A percentile compares a stretch with the other conserved stretches of the same genome.
Evolutionary conservation across 257 asterid genomes (phyloP).

Genomic region (Plectranthus barbatus): DNA sequence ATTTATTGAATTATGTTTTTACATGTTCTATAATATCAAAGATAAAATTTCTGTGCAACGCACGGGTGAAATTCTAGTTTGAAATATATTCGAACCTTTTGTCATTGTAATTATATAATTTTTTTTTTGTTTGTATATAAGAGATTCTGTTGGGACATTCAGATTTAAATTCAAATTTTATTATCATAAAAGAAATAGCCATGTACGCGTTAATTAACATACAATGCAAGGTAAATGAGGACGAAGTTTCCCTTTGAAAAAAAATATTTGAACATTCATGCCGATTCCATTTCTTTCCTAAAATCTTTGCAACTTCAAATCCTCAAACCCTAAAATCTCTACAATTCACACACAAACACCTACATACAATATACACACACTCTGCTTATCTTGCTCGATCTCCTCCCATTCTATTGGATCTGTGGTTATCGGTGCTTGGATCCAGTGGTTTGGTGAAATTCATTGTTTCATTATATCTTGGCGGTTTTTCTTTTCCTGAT

Average conservation of each 20-base stretch:
- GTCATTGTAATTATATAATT: too few species aligned
- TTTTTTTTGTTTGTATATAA: too few species aligned
- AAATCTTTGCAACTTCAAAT: constrained; percentile 32
- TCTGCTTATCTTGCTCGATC: constrained; percentile 21
- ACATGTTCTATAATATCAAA: too few species aligned
- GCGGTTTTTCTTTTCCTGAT: constrained; percentile 12
- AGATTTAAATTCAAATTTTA: too few species aligned
- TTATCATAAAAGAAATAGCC: too few species aligned
- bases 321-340: constrained; percentile 25
- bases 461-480: neutral
- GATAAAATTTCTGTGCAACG: too few species aligned
- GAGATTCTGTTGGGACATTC: too few species aligned
- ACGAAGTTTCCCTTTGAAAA: neutral
- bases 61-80: too few species aligned
- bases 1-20: too few species aligned
- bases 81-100: too few species aligned
- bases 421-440: constrained; percentile 27
- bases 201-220: too few species aligned
- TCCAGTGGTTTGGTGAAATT: constrained; percentile 24
- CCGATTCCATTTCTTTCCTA: constrained; percentile 4
- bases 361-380: constrained; percentile 1
- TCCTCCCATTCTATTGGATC: constrained; percentile 35
- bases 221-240: too few species aligned
- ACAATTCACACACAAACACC: neutral
- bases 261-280: constrained; percentile 1